Base-by-base conservation (phyloP, 192 early-diverging fungal species). In the Chytriomyces hyalinus region DNA sequence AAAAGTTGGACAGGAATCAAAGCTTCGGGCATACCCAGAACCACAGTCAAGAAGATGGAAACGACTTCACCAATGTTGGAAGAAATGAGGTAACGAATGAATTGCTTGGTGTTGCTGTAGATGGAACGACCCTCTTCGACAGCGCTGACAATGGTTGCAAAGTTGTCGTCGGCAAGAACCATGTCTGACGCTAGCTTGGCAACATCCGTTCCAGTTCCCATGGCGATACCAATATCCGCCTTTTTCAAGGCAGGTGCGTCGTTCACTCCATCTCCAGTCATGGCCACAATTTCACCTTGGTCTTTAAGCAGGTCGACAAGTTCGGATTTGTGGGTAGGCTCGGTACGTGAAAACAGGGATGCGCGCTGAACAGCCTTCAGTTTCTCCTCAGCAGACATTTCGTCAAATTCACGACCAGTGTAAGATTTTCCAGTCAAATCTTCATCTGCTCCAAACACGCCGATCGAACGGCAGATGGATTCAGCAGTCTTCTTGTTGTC, bases 41-140 rank as follows among this genome's bases (percentile, higher is more conserved):
- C 82, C 44, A 98, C 96, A 1, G 97, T 98, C 79, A 99, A 87
- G 79, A 99, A 98, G 79, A 99, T 98, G 57, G 89, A 90, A 45
- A 99, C 97, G 49, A 98, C 96, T 85, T 99, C 98, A 70, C 96
- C 97, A 88, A 98, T 98, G 88, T 99, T 99, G 64, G 94, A 96
- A 61, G 92, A 94, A 74, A 99, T 98, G 73, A 99, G 85, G 81
- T 99, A 98, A 44, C 96, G 93, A 83, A 98, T 98, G 63, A 99
- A 98, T 86, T 98, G 96, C 89, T 98, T 98, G 45, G 96, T 98
- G 86, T 99, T 99, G 84, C 94, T 94, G 90, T 97, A 99, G 81
- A 99, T 98, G 65, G 90, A 88, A 51, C 98, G 93, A 65, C 98
- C 98, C 84, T 99, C 97, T 76, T 97, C 94, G 9, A 99, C 97